Evolutionary conservation across 371 early-diverging fungal species (phyloP), one percentile per base, ranked within the genome.

Genomic region (Mortierella sp.): DNA sequence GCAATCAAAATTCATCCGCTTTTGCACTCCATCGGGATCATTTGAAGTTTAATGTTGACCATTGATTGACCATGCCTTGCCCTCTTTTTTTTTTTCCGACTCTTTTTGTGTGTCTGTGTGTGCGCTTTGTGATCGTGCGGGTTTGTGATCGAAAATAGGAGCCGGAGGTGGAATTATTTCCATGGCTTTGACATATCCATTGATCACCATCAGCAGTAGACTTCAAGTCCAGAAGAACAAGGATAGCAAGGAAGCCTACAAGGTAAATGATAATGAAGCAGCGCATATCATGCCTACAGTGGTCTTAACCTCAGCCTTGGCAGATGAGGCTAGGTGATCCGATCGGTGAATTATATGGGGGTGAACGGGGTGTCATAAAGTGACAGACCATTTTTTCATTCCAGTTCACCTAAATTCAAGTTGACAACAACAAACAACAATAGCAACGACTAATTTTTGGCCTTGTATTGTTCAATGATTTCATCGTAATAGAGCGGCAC

Each of bases 121-220:
- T n/a, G n/a, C n/a, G n/a, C n/a, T n/a, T n/a, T n/a, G n/a, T n/a
- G n/a, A n/a, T n/a, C n/a, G n/a, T n/a, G n/a, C n/a, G n/a, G n/a
- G n/a, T n/a, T n/a, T n/a, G n/a, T 26, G 3, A n/a, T 26, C 15
- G 55, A 43, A 28, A n/a, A 61, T 76, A 94, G 97, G 97, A 83
- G 97, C 97, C 79, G 97, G 96, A 80, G 98, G 98, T 70, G 98
- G 98, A 72, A 95, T 96, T 83, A 90, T 95, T 85, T 90, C 95
- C 67, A 96, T 97, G 97, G 91, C 90, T 15, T 86, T 96, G 76
- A 98, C 99, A 58, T 98, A 98, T 85, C 98, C 98, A 63, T 87
- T 98, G 74, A 92, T 96, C 64, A 97, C 96, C 35, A 88, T 97
- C 70, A 94, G 94, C 83, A 93, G 95, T 70, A 92, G 97, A 69